Conservation (phyloP, 495 filamentous ascomycete species). For the Niebla homalea region DNA sequence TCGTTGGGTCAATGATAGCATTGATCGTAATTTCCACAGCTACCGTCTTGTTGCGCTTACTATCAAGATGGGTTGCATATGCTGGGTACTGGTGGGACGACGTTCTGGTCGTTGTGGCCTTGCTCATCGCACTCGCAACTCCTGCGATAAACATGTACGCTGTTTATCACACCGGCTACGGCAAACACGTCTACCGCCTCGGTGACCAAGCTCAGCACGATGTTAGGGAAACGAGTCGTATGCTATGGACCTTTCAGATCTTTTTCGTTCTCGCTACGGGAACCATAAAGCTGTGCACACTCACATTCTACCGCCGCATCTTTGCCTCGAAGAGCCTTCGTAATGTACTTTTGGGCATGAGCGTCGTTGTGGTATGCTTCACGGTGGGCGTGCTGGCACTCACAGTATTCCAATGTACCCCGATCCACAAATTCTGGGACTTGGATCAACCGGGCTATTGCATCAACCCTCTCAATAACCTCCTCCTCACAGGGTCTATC, state of each 20-base stretch:
- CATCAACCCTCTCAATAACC: background rate
- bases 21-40: background rate
- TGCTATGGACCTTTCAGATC: conserved; percentile 4
- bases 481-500: conserved; percentile 6
- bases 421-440: conserved; percentile 10
- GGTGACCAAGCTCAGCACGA: background rate
- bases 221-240: background rate
- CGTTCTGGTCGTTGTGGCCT: background rate
- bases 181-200: conserved; percentile 9
- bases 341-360: background rate
- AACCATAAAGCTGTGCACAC: conserved; percentile 5
- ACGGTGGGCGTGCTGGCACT: background rate
- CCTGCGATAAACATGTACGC: background rate
- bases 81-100: conserved; percentile 3
- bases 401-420: conserved; percentile 12
- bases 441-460: conserved; percentile 1
- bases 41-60: background rate
- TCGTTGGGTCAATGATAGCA: background rate
- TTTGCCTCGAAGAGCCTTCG: conserved; percentile 8
- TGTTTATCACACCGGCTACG: background rate
- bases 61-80: background rate
- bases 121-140: background rate
- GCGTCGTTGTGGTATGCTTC: conserved; percentile 1
- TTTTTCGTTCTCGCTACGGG: conserved; percentile 4
- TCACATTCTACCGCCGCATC: conserved; percentile 15